Conservation (phyloP, 345 rosid genomes). For the Balakata baccata region DNA sequence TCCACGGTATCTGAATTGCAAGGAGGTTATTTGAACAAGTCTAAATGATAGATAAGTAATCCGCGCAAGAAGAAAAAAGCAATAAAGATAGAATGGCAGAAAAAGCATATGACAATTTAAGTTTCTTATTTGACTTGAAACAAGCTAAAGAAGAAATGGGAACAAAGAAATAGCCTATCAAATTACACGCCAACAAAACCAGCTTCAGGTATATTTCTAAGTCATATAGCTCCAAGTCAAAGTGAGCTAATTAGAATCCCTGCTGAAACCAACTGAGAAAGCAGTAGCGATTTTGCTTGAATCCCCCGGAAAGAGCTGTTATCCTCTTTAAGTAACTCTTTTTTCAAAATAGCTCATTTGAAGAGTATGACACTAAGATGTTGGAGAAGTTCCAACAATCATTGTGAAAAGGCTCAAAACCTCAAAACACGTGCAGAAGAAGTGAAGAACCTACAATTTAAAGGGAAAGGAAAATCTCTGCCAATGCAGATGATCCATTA, state of each 20-base stretch:
- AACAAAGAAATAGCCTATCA: conserved; percentile 5
- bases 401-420: neutral
- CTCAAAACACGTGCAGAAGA: neutral
- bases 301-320: neutral
- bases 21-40: conserved; percentile 11
- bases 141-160: neutral
- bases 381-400: neutral
- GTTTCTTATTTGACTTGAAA: conserved; percentile 1
- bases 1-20: conserved; percentile 85
- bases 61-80: neutral
- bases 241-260: neutral
- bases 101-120: neutral
- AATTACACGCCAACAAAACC: neutral
- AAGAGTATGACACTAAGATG: neutral
- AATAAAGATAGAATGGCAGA: neutral
- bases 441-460: neutral
- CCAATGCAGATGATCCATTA: neutral
- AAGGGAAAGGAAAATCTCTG: neutral
- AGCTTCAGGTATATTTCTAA: neutral
- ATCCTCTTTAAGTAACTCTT: neutral
- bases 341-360: neutral
- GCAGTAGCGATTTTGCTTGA: neutral
- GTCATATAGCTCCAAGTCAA: neutral
- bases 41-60: neutral
- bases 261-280: neutral